These are phyloP conservation scores for Brassica hybrid DNA, from an alignment of 441 rosid genomes.

Conservation along the genomic window DNA sequence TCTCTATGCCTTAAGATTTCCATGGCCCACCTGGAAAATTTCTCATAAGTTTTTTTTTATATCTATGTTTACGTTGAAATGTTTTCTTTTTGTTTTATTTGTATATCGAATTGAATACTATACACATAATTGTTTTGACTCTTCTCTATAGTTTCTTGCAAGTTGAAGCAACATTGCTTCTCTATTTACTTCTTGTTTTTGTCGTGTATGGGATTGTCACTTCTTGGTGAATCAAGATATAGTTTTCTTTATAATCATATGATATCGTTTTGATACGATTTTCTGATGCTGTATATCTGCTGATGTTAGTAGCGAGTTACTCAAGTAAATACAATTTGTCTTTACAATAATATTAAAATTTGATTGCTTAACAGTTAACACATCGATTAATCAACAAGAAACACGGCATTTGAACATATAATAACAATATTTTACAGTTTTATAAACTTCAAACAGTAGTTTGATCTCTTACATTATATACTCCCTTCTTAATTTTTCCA, in stretches of 20 bases:
- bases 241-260: slow-evolving; percentile 22
- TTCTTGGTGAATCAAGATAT: slow-evolving; percentile 27
- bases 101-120: slow-evolving; percentile 11
- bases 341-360: not conserved
- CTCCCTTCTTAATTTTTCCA: too few relatives aligned
- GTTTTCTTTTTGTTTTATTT: slow-evolving; percentile 25
- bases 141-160: slow-evolving; percentile 36
- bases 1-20: slow-evolving; percentile 39
- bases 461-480: not conserved
- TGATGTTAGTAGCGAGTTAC: slow-evolving; percentile 17
- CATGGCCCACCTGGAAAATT: slow-evolving; percentile 31
- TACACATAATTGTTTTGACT: too few relatives aligned
- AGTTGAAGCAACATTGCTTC: slow-evolving; percentile 43
- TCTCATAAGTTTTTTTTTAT: slow-evolving; percentile 10
- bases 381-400: not conserved
- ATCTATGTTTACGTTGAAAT: not conserved
- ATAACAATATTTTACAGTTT: not conserved
- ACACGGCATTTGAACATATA: not conserved
- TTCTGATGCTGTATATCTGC: slow-evolving; percentile 13
- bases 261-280: slow-evolving; percentile 7
- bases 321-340: not conserved
- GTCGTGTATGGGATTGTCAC: slow-evolving; percentile 29
- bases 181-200: slow-evolving; percentile 18
- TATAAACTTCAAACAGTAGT: not conserved
- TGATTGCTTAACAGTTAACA: slow-evolving; percentile 20